Evolutionary conservation across 768 basidiomycete species (phyloP).

Genomic region (Rhodotorula toruloides): DNA sequence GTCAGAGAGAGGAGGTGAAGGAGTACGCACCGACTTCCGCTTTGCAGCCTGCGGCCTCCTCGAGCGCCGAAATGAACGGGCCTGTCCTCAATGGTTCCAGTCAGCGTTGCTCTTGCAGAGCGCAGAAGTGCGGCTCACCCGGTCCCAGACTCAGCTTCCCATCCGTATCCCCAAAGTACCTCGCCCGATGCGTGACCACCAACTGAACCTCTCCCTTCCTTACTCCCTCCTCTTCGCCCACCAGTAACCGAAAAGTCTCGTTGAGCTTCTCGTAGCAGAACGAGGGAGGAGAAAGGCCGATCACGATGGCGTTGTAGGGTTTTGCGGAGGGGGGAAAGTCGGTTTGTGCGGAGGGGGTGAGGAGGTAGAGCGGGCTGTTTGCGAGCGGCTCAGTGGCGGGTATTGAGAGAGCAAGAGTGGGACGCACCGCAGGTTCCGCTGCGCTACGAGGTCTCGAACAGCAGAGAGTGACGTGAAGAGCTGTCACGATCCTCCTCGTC

Average conservation of each 20-base stretch:
- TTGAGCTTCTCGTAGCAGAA: slow-evolving; percentile 60
- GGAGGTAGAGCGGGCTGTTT: slow-evolving; percentile 56
- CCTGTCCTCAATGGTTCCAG: slow-evolving; percentile 45
- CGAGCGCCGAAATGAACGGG: slow-evolving; percentile 63
- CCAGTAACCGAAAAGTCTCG: slow-evolving; percentile 61
- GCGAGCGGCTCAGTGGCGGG: neutral
- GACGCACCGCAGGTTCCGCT: slow-evolving; percentile 49
- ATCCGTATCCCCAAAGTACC: slow-evolving; percentile 52
- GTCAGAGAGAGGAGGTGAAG: too few relatives aligned
- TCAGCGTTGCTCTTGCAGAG: too few relatives aligned
- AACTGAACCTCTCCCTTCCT: slow-evolving; percentile 46
- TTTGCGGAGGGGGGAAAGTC: slow-evolving; percentile 47
- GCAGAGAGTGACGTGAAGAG: slow-evolving; percentile 63
- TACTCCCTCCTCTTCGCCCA: slow-evolving; percentile 3
- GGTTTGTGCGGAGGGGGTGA: slow-evolving; percentile 50
- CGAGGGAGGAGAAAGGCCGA: slow-evolving; percentile 57
- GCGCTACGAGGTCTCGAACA: slow-evolving; percentile 52
- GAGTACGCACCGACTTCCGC: slow-evolving; percentile 49
- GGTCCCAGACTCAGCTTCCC: slow-evolving; percentile 61
- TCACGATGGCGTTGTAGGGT: slow-evolving; percentile 58
- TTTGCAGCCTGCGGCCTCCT: slow-evolving; percentile 53
- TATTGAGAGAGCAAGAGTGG: neutral
- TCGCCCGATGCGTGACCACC: slow-evolving; percentile 60
- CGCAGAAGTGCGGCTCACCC: neutral
- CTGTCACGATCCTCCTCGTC: too few relatives aligned